Evolutionary conservation across 805 yeast species (phyloP), one percentile per base, ranked within the genome.

Genomic region (Candida suzukii): DNA sequence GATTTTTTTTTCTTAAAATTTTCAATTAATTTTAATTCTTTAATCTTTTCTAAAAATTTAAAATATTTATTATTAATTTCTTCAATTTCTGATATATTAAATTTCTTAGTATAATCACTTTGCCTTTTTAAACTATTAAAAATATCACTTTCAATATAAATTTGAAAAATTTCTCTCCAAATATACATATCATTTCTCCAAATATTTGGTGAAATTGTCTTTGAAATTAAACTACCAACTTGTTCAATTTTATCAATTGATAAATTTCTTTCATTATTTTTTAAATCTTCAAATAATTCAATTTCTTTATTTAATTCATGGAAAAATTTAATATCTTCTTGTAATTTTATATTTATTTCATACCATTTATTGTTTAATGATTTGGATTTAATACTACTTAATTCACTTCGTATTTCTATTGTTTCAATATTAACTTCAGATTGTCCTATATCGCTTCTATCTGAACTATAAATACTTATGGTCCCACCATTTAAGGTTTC

Each of bases 121-220:
- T 72, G 67, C 33, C 69, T 66, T 38, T 31, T 22, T 31, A 31
- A 31, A 18, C 70, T 72, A 59, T 80, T 76, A 47, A 76, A 83
- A 26, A 83, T 74, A 47, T 82, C 83, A 20, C 76, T 70, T 46
- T 83, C 90, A 21, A 82, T 67, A 49, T 82, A 83, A 18, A 73
- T 57, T 50, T 70, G 74, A 60, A 83, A 83, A 10, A 83, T 67
- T 50, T 79, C 77, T 43, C 91, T 64, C 91, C 91, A 84, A 9
- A 68, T 66, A 50, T 78, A 79, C 59, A 83, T 61, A 52, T 83
- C 91, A 1, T 70, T 61, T 30, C 63, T 66, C 41, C 66, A 68
- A 35, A 56, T 56, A 29, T 61, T 60, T 0, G 80, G 76, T 13
- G 62, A 52, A 0, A 73, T 55, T 16, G 67, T 57, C 7, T 60